Base-by-base conservation (phyloP, 139 green algal species). In the Chlorella sp. region DNA sequence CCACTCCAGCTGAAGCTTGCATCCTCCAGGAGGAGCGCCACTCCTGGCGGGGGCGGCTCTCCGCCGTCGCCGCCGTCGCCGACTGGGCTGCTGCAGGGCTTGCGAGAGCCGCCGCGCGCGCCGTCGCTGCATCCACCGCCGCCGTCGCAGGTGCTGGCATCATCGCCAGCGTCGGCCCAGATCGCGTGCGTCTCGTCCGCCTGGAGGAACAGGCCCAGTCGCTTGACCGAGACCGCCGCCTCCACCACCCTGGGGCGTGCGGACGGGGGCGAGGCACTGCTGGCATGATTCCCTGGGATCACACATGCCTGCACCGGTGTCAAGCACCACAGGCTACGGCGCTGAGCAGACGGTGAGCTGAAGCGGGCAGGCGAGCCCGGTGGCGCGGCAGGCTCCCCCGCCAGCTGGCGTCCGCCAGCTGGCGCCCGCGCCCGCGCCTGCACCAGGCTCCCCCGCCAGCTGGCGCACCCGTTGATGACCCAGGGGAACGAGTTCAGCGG, bases 401-500 rank as follows among this genome's bases (percentile, higher is more conserved):
- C n/a, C n/a, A n/a, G n/a, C n/a, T n/a, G n/a, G n/a, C n/a, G n/a
- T n/a, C n/a, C n/a, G n/a, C n/a, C n/a, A n/a, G n/a, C n/a, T n/a
- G n/a, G n/a, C n/a, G n/a, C n/a, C n/a, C n/a, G n/a, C n/a, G n/a
- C n/a, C n/a, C n/a, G n/a, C n/a, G n/a, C n/a, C n/a, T n/a, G n/a
- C n/a, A n/a, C n/a, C n/a, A n/a, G n/a, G n/a, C n/a, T n/a, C n/a
- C n/a, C n/a, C n/a, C 19, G 12, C 23, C 8, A 41, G 29, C 9
- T 29, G 33, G 12, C 80, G 25, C 88, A 83, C 23, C 90, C 85
- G 68, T 94, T 96, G 60, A 96, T 80, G 36, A 96, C 90, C 89
- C 92, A 98, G 11, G 94, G 94, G 41, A 98, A 88, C 29, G 85
- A 74, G 83, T 97, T 97, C 53, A 97, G 87, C 12, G 93, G 93